Evolutionary conservation across 768 basidiomycete genomes (phyloP), one percentile per base, ranked within the genome.

Genomic region (Trametopsis cervina): DNA sequence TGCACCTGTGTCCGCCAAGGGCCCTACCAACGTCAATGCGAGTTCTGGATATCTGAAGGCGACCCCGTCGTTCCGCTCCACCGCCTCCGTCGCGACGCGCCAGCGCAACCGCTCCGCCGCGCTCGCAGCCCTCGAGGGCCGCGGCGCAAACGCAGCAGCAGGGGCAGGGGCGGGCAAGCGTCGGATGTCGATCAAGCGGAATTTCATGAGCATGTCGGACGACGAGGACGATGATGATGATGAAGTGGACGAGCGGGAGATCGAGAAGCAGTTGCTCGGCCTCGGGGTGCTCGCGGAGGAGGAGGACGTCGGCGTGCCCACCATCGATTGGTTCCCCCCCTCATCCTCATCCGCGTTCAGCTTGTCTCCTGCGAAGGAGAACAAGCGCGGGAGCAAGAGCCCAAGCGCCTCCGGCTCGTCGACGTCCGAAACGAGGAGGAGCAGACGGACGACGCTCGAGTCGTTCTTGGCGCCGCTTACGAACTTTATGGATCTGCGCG

Each of bases 191-290:
- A 21, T 47, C 29, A 42, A 25, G 46, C 57, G 61, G 23, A 82
- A 83, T 60, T 84, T 84, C 55, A 84, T 83, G 77, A 78, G 69
- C 66, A 76, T 82, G 73, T 75, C 69, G 44, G 83, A 85, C 54
- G 81, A 83, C 51, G 81, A 81, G 20, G 75, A 75, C 42, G 75
- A 74, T 4, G 70, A 64, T 11, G 45, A 45, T 1, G 42, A 49
- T 4, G 23, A 42, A 36, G 24, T 26, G 18, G 43, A 55, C 23
- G 47, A 37, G 12, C n/a, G n/a, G n/a, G 47, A 49, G 2, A 39
- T 35, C 1, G 44, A 50, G 42, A 21, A 46, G 13, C 22, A 45
- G 5, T 51, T 58, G 24, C 53, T 59, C 4, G 56, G 58, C 4
- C 29, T 33, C 15, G 29, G 29, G 7, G 63, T 63, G 10, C 52